phyloP scores from a whole-genome alignment of 2,329 filamentous ascomycete species.

The Colletotrichum costaricense region DNA sequence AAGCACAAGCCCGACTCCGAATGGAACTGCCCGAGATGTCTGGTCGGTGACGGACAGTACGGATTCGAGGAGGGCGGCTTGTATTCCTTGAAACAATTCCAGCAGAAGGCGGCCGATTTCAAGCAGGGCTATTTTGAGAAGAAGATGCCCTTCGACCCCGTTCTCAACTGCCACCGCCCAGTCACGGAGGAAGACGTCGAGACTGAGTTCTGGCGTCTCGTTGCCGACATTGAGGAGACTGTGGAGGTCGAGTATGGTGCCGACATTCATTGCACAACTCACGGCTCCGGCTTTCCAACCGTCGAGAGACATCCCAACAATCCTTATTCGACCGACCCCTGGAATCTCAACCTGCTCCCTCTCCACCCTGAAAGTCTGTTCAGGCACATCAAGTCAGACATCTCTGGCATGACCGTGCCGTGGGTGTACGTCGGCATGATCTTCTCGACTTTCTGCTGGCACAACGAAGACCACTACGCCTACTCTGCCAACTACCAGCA shows the following conservation, averaged over 20 bases:
- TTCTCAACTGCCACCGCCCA: constrained; percentile 81
- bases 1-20: constrained; percentile 83
- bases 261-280: constrained; percentile 97
- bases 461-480: constrained; percentile 97
- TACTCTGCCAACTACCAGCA: constrained; percentile 99
- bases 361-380: constrained; percentile 93
- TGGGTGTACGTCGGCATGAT: constrained; percentile 99
- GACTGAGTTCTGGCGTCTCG: constrained; percentile 94
- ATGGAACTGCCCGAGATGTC: constrained; percentile 95
- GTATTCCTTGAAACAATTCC: constrained; percentile 95
- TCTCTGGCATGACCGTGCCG: constrained; percentile 98
- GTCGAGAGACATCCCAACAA: constrained; percentile 91
- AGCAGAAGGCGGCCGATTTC: constrained; percentile 95
- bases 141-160: constrained; percentile 88
- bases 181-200: constrained; percentile 97
- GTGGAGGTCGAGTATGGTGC: constrained; percentile 98
- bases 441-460: constrained; percentile 99
- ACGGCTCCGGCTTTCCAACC: constrained; percentile 96
- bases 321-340: constrained; percentile 87
- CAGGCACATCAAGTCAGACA: constrained; percentile 96
- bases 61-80: constrained; percentile 97
- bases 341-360: constrained; percentile 95
- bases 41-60: constrained; percentile 96
- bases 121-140: constrained; percentile 93
- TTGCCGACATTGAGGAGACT: constrained; percentile 92